Conservation (phyloP, 2,329 filamentous ascomycete genomes). For the Botrytis fragariae region DNA sequence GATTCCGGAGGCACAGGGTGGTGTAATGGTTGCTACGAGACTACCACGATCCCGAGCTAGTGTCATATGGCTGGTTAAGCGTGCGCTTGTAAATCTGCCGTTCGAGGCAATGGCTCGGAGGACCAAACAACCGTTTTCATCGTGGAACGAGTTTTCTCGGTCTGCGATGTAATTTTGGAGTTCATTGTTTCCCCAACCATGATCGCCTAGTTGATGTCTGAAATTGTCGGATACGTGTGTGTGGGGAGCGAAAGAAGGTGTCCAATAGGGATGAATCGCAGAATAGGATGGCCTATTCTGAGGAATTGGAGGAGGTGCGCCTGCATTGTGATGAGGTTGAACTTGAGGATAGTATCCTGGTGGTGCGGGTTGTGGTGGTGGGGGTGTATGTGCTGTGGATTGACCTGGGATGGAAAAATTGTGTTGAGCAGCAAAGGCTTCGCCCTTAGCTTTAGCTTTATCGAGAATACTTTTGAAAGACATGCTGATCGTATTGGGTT, state of each 20-base stretch:
- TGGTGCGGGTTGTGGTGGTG: constrained; percentile 18
- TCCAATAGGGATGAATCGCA: constrained; percentile 47
- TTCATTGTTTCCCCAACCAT: constrained; percentile 63
- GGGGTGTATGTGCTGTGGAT: constrained; percentile 6
- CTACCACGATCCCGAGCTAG: constrained; percentile 52
- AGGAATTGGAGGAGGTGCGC: constrained; percentile 17
- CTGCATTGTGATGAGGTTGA: constrained; percentile 6
- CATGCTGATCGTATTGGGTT: constrained; percentile 17
- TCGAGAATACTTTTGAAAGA: constrained; percentile 29
- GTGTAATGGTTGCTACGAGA: constrained; percentile 49
- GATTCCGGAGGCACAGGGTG: constrained; percentile 54
- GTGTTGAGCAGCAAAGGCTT: constrained; percentile 28
- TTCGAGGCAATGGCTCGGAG: constrained; percentile 49
- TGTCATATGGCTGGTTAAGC: constrained; percentile 52
- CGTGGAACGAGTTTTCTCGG: constrained; percentile 53
- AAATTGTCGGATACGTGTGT: constrained; percentile 51
- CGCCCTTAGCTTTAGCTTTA: constrained; percentile 31
- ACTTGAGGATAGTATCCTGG: constrained; percentile 6
- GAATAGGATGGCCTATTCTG: constrained; percentile 19
- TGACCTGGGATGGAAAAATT: constrained; percentile 19
- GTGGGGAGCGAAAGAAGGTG: constrained; percentile 48
- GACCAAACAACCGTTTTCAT: constrained; percentile 50
- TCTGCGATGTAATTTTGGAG: constrained; percentile 54
- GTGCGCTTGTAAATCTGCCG: constrained; percentile 53
- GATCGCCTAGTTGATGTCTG: constrained; percentile 54